A percentile compares a stretch with the other conserved stretches of the same genome.
These are phyloP conservation scores for Dujonia santamariae DNA, from an alignment of 1,139 yeast species.

Conservation along the genomic window DNA sequence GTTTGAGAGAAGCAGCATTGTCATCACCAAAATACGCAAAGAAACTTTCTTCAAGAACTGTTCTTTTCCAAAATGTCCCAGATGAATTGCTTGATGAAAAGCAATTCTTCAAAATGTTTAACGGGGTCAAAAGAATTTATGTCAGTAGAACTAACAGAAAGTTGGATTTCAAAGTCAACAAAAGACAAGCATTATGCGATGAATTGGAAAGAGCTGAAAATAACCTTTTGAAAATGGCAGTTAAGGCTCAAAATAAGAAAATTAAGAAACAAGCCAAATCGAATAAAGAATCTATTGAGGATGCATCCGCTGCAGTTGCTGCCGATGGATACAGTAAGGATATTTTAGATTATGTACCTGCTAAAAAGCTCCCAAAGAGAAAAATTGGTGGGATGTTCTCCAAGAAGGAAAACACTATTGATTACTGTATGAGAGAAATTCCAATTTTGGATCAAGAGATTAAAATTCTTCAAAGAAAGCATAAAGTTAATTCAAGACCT, in stretches of 20 bases:
- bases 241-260: conserved; percentile 67
- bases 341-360: conserved; percentile 66
- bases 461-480: conserved; percentile 45
- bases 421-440: conserved; percentile 53
- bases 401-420: conserved; percentile 59
- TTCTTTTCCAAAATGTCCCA: conserved; percentile 80
- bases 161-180: conserved; percentile 54
- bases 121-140: conserved; percentile 73
- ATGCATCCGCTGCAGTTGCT: conserved; percentile 57
- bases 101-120: conserved; percentile 56
- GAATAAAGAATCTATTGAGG: conserved; percentile 46
- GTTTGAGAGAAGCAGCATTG: conserved; percentile 77
- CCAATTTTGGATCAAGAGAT: conserved; percentile 57
- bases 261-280: conserved; percentile 36
- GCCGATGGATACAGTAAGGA: conserved; percentile 26
- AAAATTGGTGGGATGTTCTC: conserved; percentile 52
- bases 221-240: conserved; percentile 55
- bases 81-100: conserved; percentile 60
- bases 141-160: conserved; percentile 66
- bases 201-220: conserved; percentile 72
- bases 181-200: conserved; percentile 59
- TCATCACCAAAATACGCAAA: conserved; percentile 78
- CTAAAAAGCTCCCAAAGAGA: conserved; percentile 73
- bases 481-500: conserved; percentile 39
- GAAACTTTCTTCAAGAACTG: conserved; percentile 71